Evolutionary conservation across 257 asterid genomes (phyloP), one percentile per base, ranked within the genome.

Genomic region (Capsicum pubescens): DNA sequence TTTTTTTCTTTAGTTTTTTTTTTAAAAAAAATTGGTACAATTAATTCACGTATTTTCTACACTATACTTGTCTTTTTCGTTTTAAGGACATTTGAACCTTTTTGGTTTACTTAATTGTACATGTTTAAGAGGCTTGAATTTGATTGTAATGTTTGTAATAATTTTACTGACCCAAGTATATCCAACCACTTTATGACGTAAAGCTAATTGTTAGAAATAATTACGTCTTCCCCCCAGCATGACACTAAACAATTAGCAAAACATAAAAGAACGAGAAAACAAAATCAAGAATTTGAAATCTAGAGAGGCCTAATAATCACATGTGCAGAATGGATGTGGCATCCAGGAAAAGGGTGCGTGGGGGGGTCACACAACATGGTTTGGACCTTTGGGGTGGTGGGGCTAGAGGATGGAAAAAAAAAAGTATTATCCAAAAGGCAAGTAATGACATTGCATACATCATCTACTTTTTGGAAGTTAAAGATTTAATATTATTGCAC

Each of bases 291-390:
- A 52, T 76, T 50, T 76, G 81, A 52, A 50, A 76, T 69, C 52
- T 68, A 68, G 12, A 13, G 81, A 52, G 81, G 52, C 81, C 48
- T 76, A 76, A 52, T 76, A 76, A 76, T 76, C 63, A 76, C 81
- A 52, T 7, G 63, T 76, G 46, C 52, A 50, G 81, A 76, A 50
- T 50, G 46, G n/a, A 76, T 76, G 61, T 76, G 63, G 63, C 21
- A 21, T 12, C 4, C 17, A 0, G 63, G 26, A 52, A 76, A 76
- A 76, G 14, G 15, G n/a, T 76, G 58, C 26, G 61, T 67, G 50
- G 16, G 52, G 48, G 72, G 76, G 12, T 67, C 17, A 13, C 19
- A 35, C 21, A 50, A 39, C 19, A 21, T 50, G 44, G 80, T 74
- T 72, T 64, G 70, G 71, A 5, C 44, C 71, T 15, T 63, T 63